Conservation (phyloP, 2,329 filamentous ascomycete species). For the Phialophora chinensis region DNA sequence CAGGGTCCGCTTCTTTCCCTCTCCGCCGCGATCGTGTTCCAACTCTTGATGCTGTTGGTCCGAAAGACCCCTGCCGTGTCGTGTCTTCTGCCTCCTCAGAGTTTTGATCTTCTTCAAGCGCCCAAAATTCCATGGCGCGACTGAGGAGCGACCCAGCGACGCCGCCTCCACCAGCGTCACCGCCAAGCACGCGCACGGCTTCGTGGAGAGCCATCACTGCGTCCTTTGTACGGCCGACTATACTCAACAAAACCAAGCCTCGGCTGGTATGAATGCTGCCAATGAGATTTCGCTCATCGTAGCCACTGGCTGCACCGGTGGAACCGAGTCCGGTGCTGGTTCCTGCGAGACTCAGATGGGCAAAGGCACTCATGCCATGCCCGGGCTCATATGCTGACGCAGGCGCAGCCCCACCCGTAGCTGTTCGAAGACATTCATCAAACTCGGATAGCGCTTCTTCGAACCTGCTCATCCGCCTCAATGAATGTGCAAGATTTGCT, state of each 20-base stretch:
- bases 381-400: constrained; percentile 30
- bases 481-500: constrained; percentile 87
- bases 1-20: constrained; percentile 20
- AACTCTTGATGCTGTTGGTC: constrained; percentile 6
- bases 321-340: constrained; percentile 34
- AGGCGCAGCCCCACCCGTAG: constrained; percentile 67
- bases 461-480: constrained; percentile 72
- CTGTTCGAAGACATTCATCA: constrained; percentile 82
- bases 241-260: constrained; percentile 81
- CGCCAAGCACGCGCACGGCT: constrained; percentile 55
- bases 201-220: constrained; percentile 85
- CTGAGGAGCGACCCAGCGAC: constrained; percentile 54
- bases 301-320: constrained; percentile 51
- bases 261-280: constrained; percentile 60
- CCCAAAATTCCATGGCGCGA: constrained; percentile 55
- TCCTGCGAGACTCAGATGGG: constrained; percentile 31
- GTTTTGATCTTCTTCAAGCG: constrained; percentile 46
- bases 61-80: constrained; percentile 16
- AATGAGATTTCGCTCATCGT: constrained; percentile 54
- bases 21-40: constrained; percentile 24
- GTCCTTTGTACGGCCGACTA: constrained; percentile 71
- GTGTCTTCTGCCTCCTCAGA: constrained; percentile 25
- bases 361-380: constrained; percentile 31
- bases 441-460: constrained; percentile 79
- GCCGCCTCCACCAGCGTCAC: constrained; percentile 55